Conservation (phyloP, 225 moss, liverwort and hornwort species). For the Sphagnum contortum region DNA sequence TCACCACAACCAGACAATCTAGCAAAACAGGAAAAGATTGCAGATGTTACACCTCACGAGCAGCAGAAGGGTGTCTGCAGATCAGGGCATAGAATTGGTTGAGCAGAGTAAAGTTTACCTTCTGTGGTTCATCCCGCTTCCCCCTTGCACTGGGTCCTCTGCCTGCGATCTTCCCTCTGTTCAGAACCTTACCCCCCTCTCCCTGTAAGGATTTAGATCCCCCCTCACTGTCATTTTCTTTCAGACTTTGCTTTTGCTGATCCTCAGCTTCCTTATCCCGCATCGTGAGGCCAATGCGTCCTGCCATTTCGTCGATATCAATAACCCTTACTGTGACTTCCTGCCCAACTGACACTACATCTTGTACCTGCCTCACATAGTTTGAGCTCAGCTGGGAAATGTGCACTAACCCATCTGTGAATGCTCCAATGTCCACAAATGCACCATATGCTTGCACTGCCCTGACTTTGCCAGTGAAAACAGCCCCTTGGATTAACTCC, state of each 20-base stretch:
- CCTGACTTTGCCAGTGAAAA: constrained; percentile 70
- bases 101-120: constrained; percentile 14
- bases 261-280: constrained; percentile 44
- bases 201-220: constrained; percentile 28
- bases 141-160: constrained; percentile 21
- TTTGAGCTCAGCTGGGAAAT: constrained; percentile 56
- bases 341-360: constrained; percentile 65
- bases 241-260: constrained; percentile 16
- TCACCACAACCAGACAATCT: too few species aligned
- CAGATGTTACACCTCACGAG: too few species aligned
- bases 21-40: too few species aligned
- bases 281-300: constrained; percentile 72
- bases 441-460: constrained; percentile 75
- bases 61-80: too few species aligned
- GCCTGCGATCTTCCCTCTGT: constrained; percentile 73
- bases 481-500: constrained; percentile 53
- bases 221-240: constrained; percentile 5
- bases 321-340: constrained; percentile 71
- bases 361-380: constrained; percentile 61
- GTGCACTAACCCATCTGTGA: constrained; percentile 86
- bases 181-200: constrained; percentile 41
- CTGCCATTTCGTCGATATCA: constrained; percentile 53
- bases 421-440: constrained; percentile 89
- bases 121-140: constrained; percentile 47
- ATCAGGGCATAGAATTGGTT: too few species aligned